phyloP scores from a whole-genome alignment of 768 basidiomycete species.

The Agaricus sinodeliciosus region DNA sequence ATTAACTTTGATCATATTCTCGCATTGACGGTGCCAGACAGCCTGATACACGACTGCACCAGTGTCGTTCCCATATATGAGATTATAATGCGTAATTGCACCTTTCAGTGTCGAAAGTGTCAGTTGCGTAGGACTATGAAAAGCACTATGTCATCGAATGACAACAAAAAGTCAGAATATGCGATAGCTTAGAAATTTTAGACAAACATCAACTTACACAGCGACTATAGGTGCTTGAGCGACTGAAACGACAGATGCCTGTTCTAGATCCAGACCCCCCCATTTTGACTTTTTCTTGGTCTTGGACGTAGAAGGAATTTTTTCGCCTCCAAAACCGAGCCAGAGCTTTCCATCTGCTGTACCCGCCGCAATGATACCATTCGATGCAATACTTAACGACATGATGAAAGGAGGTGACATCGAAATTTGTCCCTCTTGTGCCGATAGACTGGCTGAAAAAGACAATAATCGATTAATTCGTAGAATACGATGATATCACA shows the following conservation, averaged over 20 bases:
- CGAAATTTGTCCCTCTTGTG: conserved; percentile 40
- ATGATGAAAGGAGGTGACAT: conserved; percentile 74
- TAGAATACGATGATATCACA: background rate
- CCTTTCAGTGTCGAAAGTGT: conserved; percentile 60
- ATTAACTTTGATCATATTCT: conserved; percentile 56
- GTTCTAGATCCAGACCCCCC: conserved; percentile 55
- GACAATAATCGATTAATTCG: background rate
- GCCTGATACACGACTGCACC: conserved; percentile 34
- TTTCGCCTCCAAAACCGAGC: conserved; percentile 66
- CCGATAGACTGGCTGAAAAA: conserved; percentile 25
- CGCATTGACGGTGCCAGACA: conserved; percentile 39
- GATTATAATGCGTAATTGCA: conserved; percentile 39
- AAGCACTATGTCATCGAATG: conserved; percentile 37
- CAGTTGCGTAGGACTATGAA: conserved; percentile 33
- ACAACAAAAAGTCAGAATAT: background rate
- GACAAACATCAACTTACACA: conserved; percentile 35
- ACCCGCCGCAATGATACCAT: conserved; percentile 59
- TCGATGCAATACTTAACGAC: conserved; percentile 50
- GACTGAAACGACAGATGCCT: conserved; percentile 39
- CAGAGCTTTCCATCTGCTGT: conserved; percentile 73
- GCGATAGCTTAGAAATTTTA: background rate
- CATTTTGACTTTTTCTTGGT: conserved; percentile 62
- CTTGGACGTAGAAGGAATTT: conserved; percentile 26
- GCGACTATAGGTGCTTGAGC: conserved; percentile 73
- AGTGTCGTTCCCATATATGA: conserved; percentile 31